Base-by-base conservation (phyloP, 2,329 filamentous ascomycete species). In the Davidsoniella virescens region DNA sequence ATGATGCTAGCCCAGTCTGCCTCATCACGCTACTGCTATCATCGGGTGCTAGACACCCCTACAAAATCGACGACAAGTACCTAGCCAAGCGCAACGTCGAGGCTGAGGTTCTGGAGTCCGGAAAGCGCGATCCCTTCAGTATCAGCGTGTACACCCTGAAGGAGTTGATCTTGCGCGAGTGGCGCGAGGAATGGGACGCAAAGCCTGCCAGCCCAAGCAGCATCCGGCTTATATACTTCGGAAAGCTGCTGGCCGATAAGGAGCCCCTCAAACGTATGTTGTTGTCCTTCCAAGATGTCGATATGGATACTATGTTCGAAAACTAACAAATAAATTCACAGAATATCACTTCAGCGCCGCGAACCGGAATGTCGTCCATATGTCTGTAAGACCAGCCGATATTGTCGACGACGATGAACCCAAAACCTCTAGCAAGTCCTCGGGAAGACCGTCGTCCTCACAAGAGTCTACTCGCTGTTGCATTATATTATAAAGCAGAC, bases 101-200 rank as follows among this genome's bases (percentile, higher is more conserved):
- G 1, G 82, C 86, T 17, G 80, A 81, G 29, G 75, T 71, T 8
- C 71, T 74, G 52, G 23, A 79, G 18, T 41, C 44, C 8, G 50
- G 78, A 29, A 71, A 66, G 54, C 72, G 76, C 56, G 87, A 95
- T 61, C 87, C 87, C 1, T 88, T 87, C 61, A 84, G 82, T 61
- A 87, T 96, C 66, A 94, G 85, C 57, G 82, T 94, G 47, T 94
- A 95, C 63, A 94, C 86, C 2, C 69, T 96, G 56, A 95, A 95
- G 66, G 87, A 95, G 67, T 69, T 95, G 60, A 94, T 96, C 62
- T 76, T 92, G 69, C 75, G 86, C 59, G 88, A 95, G 63, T 96
- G 90, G 90, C 75, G 87, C 57, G 81, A 80, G 58, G 86, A 95
- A 62, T 95, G 90, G 90, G 88, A 94, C 59, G 69, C 80, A 14